Conservation (phyloP, 1,284 basidiomycete species). For the Cryptococcus sp. region DNA sequence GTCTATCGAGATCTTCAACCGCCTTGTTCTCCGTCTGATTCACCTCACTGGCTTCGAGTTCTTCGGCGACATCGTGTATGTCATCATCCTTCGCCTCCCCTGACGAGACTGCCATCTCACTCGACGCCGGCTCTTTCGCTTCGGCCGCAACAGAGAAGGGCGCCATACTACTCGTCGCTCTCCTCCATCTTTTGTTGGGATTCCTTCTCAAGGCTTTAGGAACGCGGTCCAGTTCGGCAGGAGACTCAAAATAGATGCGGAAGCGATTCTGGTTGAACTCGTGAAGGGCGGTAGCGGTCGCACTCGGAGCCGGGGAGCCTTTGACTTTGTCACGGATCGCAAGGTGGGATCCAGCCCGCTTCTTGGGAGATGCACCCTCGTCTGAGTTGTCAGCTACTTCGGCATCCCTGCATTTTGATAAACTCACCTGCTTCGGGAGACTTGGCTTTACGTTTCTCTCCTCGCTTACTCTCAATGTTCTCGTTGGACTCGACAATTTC, state of each 20-base stretch:
- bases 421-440: slow-evolving; percentile 25
- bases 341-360: slow-evolving; percentile 20
- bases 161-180: slow-evolving; percentile 47
- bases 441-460: slow-evolving; percentile 37
- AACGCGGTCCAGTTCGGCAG: slow-evolving; percentile 44
- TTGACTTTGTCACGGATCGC: slow-evolving; percentile 40
- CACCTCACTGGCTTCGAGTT: slow-evolving; percentile 5
- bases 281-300: slow-evolving; percentile 9
- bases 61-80: neutral
- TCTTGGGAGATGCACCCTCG: slow-evolving; percentile 11
- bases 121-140: slow-evolving; percentile 10
- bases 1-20: slow-evolving; percentile 3
- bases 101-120: slow-evolving; percentile 43
- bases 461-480: slow-evolving; percentile 17
- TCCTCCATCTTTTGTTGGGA: slow-evolving; percentile 60
- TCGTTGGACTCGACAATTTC: slow-evolving; percentile 7
- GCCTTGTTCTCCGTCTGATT: slow-evolving; percentile 4
- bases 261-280: slow-evolving; percentile 45
- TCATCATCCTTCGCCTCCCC: neutral
- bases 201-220: slow-evolving; percentile 32
- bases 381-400: slow-evolving; percentile 1
- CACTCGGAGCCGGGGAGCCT: slow-evolving; percentile 11
- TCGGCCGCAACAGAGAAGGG: slow-evolving; percentile 24
- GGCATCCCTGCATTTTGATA: neutral
- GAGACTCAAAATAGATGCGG: slow-evolving; percentile 48